Evolutionary conservation across 148 eudicot species (phyloP).

Genomic region (Rhododendron henanense): DNA sequence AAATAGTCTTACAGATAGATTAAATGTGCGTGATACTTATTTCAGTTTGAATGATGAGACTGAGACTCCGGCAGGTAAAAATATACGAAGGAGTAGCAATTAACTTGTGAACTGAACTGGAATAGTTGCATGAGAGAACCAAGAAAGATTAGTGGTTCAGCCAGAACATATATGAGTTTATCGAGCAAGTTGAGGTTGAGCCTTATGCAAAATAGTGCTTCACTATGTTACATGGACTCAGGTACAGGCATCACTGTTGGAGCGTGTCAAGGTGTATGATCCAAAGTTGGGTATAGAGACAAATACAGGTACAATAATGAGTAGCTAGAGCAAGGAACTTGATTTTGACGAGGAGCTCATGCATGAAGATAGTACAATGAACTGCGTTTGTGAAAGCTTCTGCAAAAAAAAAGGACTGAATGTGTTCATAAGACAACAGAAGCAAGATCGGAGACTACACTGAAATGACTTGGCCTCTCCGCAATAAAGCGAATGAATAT

Average conservation of each 20-base stretch:
- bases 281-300: background rate
- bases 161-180: background rate
- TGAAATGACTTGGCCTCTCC: background rate
- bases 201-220: background rate
- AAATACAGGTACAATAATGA: background rate
- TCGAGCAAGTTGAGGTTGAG: background rate
- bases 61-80: background rate
- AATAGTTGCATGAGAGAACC: background rate
- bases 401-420: background rate
- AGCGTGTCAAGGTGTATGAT: background rate
- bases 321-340: background rate
- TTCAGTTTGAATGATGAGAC: background rate
- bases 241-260: background rate
- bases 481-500: background rate
- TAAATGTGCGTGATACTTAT: background rate
- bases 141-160: background rate
- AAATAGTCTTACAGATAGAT: background rate
- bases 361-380: background rate
- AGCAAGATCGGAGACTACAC: background rate
- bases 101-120: background rate
- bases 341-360: background rate
- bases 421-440: background rate
- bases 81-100: background rate
- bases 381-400: background rate
- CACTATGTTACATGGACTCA: background rate